Percentiles rank a stretch among this genome's conserved stretches.
phyloP scores from a whole-genome alignment of 768 basidiomycete species.

The Pleurotus giganteus region DNA sequence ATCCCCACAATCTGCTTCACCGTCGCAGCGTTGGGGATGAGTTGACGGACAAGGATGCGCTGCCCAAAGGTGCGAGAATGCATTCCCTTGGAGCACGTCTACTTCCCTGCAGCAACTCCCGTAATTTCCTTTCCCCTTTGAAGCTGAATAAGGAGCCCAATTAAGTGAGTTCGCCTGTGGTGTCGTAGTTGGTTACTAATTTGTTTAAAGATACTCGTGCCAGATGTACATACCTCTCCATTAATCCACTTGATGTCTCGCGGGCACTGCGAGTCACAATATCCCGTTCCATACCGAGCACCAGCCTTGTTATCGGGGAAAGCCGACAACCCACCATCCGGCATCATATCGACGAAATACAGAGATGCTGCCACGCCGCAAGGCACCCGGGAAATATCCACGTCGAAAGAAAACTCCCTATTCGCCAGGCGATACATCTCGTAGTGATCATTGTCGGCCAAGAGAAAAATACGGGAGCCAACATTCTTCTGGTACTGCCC shows the following conservation, averaged over 20 bases:
- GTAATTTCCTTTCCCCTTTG: slow-evolving; percentile 35
- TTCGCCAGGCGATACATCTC: slow-evolving; percentile 42
- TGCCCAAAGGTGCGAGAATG: slow-evolving; percentile 34
- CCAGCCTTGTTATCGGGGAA: slow-evolving; percentile 26
- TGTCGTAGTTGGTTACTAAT: background rate
- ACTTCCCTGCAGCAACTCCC: slow-evolving; percentile 45
- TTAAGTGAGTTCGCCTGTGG: background rate
- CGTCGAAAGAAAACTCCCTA: slow-evolving; percentile 62
- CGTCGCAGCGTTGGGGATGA: slow-evolving; percentile 32
- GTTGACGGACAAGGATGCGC: slow-evolving; percentile 34
- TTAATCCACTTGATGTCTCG: slow-evolving; percentile 46
- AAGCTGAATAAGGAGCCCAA: slow-evolving; percentile 14
- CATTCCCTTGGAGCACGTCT: slow-evolving; percentile 47
- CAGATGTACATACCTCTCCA: slow-evolving; percentile 24
- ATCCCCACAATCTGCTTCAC: slow-evolving; percentile 12
- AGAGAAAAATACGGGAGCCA: slow-evolving; percentile 8
- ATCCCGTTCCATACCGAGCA: slow-evolving; percentile 21
- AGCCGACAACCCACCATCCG: background rate
- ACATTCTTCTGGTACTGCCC: slow-evolving; percentile 13
- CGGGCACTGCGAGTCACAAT: slow-evolving; percentile 34
- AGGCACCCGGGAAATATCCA: slow-evolving; percentile 54
- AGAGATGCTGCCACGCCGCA: slow-evolving; percentile 20
- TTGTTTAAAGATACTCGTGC: slow-evolving; percentile 19
- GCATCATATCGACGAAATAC: slow-evolving; percentile 13
- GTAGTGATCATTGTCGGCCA: slow-evolving; percentile 20